Base-by-base conservation (phyloP, 2,329 filamentous ascomycete genomes). In the Camillea tinctor region DNA sequence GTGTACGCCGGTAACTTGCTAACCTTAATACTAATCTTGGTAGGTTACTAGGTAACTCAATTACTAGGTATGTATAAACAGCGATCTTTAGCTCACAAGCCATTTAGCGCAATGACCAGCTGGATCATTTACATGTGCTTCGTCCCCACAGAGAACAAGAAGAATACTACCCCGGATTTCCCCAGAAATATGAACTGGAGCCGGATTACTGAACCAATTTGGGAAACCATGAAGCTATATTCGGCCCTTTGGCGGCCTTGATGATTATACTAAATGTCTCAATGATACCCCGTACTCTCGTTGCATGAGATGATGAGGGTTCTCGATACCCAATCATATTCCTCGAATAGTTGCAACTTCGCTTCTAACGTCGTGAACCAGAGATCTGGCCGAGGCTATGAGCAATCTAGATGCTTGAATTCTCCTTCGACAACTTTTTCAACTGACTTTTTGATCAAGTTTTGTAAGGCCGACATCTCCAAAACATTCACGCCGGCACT, bases 221-320 rank as follows among this genome's bases (percentile, higher is more conserved):
- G 54, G 30, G 23, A 30, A 57, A 49, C 13, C 15, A 5, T 55
- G 11, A n/a, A 20, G 49, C 23, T 24, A 61, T 50, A 60, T 59
- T 65, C 60, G 63, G 63, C 50, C 58, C 58, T 63, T 58, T 56
- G 52, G 50, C 52, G 59, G 57, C 23, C 54, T 54, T 55, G 26
- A 55, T 36, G 20, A 19, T n/a, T 15, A 44, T 44, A 44, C 15
- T 44, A 44, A 30, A 30, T 30, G 6, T 2, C 26, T 30, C 26
- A 11, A 30, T 30, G 26, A 44, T 44, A 44, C 36, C 36, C 36
- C 13, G 36, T 15, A 44, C 13, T 11, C n/a, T 2, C 36, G 11
- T n/a, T 17, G 36, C 36, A 15, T 11, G 36, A 15, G n/a, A 44
- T 44, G 36, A 44, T 7, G 17, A 44, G 17, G 36, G n/a, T 15